Percentiles rank a stretch among this genome's conserved stretches.
phyloP scores from a whole-genome alignment of 202 grass and related monocot species.

The Zoysia matrella region DNA sequence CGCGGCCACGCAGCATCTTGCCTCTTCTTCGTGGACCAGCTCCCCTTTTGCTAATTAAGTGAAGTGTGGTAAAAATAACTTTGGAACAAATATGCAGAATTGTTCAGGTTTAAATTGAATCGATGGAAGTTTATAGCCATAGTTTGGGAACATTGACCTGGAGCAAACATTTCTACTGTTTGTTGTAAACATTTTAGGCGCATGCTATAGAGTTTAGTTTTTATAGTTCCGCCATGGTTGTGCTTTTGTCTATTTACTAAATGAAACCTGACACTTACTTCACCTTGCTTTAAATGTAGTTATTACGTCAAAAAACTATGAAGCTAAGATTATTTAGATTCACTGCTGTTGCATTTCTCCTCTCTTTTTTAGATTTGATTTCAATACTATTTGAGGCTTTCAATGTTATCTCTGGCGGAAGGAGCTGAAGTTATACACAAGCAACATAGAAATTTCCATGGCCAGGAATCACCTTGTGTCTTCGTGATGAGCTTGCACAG shows the following conservation, averaged over 20 bases:
- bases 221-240: not conserved
- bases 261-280: not conserved
- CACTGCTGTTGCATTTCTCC: not conserved
- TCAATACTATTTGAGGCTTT: not conserved
- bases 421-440: not conserved
- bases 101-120: constrained; percentile 16
- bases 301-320: too few species aligned
- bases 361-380: not conserved
- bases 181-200: too few species aligned
- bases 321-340: too few species aligned
- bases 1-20: too few species aligned
- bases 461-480: constrained; percentile 64
- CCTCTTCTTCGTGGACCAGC: too few species aligned
- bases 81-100: not conserved
- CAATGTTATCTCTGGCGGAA: not conserved
- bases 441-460: not conserved
- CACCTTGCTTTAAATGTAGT: not conserved
- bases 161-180: not conserved
- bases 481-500: constrained; percentile 58
- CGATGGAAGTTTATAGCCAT: not conserved
- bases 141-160: not conserved
- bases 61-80: constrained; percentile 7
- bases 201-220: not conserved
- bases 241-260: not conserved
- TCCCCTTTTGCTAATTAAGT: too few species aligned